These are phyloP conservation scores for Aspergillus sp. DNA, from an alignment of 2,329 filamentous ascomycete genomes.

Conservation along the genomic window DNA sequence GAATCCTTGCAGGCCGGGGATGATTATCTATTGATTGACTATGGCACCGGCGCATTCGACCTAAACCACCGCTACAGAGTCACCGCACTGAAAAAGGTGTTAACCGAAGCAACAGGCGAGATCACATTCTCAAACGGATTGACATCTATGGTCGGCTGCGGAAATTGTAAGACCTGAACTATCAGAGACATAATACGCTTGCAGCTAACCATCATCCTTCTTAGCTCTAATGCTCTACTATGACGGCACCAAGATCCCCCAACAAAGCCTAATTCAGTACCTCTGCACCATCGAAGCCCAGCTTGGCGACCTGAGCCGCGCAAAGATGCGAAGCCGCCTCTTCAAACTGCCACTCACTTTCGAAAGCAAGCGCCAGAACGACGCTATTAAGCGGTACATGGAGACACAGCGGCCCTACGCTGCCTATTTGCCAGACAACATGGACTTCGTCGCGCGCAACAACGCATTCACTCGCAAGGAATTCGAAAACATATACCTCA, in stretches of 20 bases:
- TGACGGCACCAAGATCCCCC: conserved; percentile 42
- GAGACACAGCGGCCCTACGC: conserved; percentile 62
- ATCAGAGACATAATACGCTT: not conserved
- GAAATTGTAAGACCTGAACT: conserved; percentile 32
- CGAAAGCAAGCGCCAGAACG: conserved; percentile 38
- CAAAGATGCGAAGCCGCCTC: conserved; percentile 45
- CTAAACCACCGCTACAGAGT: conserved; percentile 58
- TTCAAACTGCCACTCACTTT: conserved; percentile 49
- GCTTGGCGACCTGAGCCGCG: conserved; percentile 41
- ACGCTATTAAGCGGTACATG: conserved; percentile 61
- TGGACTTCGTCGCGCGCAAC: conserved; percentile 57
- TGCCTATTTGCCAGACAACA: conserved; percentile 62
- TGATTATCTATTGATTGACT: conserved; percentile 59
- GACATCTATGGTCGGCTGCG: conserved; percentile 54
- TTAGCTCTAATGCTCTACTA: conserved; percentile 48
- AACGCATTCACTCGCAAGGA: conserved; percentile 53
- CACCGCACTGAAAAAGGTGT: conserved; percentile 52
- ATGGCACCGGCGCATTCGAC: conserved; percentile 57
- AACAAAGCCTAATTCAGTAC: conserved; percentile 36
- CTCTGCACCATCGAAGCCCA: conserved; percentile 39
- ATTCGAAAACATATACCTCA: conserved; percentile 53
- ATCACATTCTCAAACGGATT: conserved; percentile 44
- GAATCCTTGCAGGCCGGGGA: conserved; percentile 43
- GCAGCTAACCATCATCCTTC: not conserved
- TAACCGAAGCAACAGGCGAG: conserved; percentile 35